Conservation (phyloP, 2,329 filamentous ascomycete genomes). For the Dactylonectria macrodidyma region DNA sequence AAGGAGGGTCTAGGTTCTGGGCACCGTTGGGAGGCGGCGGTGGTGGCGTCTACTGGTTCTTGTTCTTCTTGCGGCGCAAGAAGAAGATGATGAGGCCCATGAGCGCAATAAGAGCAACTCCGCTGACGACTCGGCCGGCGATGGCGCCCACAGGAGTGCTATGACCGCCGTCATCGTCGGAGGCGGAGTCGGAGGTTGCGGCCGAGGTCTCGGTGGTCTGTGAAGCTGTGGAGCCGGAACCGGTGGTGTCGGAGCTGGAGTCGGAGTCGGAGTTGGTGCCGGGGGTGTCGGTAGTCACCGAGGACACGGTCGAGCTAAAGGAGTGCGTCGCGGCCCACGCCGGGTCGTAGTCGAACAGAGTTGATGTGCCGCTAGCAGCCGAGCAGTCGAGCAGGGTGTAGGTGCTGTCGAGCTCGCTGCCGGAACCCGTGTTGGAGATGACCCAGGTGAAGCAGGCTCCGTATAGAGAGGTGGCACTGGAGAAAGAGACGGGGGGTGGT, state of each 20-base stretch:
- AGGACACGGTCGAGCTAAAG: slow-evolving; percentile 18
- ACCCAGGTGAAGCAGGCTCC: slow-evolving; percentile 50
- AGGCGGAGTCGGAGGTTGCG: slow-evolving; percentile 37
- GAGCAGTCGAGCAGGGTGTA: slow-evolving; percentile 50
- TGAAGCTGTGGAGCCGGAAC: slow-evolving; percentile 12
- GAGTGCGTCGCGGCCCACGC: slow-evolving; percentile 41
- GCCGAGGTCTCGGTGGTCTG: slow-evolving; percentile 23
- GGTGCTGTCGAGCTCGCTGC: slow-evolving; percentile 14
- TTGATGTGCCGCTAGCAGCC: slow-evolving; percentile 41
- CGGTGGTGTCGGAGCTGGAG: slow-evolving; percentile 27
- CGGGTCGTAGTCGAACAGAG: slow-evolving; percentile 51
- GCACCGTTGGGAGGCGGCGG: slow-evolving; percentile 19
- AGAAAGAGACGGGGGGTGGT: slow-evolving; percentile 22
- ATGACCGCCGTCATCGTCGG: slow-evolving; percentile 7
- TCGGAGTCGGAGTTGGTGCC: background rate
- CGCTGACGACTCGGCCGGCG: slow-evolving; percentile 63
- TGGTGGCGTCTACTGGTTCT: slow-evolving; percentile 45
- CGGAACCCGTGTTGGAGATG: slow-evolving; percentile 41
- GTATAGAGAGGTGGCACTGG: slow-evolving; percentile 31
- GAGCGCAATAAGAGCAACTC: slow-evolving; percentile 58
- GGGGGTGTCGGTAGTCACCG: slow-evolving; percentile 6
- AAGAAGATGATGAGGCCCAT: slow-evolving; percentile 58
- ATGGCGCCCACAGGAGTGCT: slow-evolving; percentile 59
- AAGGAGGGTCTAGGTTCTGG: background rate
- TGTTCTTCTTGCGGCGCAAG: slow-evolving; percentile 56